Conservation (phyloP, 2,329 filamentous ascomycete species). For the Alternaria tenuissima region DNA sequence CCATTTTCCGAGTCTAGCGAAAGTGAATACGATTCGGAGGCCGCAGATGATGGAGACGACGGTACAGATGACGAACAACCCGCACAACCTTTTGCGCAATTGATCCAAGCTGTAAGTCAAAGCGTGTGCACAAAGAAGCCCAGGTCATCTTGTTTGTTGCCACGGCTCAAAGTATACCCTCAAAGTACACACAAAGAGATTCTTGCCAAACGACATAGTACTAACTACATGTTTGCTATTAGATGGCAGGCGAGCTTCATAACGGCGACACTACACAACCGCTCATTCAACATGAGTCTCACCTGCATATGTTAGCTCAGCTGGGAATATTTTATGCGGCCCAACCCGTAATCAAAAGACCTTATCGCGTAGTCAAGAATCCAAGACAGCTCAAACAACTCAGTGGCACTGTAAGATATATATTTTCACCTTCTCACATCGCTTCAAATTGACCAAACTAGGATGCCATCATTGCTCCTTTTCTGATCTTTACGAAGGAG, state of each 20-base stretch:
- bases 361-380: neutral
- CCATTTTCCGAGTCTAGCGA: neutral
- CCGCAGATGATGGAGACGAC: neutral
- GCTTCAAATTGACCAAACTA: neutral
- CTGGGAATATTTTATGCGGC: neutral
- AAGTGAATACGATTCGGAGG: conserved; percentile 1
- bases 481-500: conserved; percentile 54
- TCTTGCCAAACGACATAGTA: neutral
- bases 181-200: neutral
- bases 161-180: neutral
- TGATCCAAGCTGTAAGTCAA: conserved; percentile 2
- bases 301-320: neutral
- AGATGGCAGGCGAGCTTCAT: neutral
- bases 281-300: neutral
- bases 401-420: neutral
- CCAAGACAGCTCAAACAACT: neutral
- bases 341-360: neutral
- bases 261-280: neutral
- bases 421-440: neutral
- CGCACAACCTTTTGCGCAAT: neutral
- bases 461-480: conserved; percentile 29
- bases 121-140: neutral
- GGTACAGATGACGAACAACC: neutral
- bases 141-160: neutral
- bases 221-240: neutral